A percentile compares a stretch with the other conserved stretches of the same genome.
Evolutionary conservation across 2,329 filamentous ascomycete species (phyloP).

Genomic region (Chalaropsis ovoidea): DNA sequence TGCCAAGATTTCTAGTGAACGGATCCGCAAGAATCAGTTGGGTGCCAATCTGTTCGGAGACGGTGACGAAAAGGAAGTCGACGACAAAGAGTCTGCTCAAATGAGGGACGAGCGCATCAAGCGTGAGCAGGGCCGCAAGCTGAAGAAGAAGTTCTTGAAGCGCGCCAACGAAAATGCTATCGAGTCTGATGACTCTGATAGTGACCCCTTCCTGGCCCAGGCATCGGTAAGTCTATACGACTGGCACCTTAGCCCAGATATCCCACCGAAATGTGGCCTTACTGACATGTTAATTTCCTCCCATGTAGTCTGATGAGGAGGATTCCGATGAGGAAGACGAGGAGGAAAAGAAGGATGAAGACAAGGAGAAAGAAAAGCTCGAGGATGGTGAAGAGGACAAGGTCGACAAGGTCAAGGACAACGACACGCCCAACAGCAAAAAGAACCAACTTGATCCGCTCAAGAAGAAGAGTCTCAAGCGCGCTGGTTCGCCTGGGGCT

Average conservation of each 20-base stretch:
- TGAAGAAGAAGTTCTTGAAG: slow-evolving; percentile 72
- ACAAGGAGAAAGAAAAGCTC: slow-evolving; percentile 50
- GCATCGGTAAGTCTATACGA: slow-evolving; percentile 31
- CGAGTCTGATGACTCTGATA: slow-evolving; percentile 53
- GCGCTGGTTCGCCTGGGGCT: slow-evolving; percentile 72
- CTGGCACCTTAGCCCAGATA: neutral
- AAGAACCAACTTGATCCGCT: slow-evolving; percentile 37
- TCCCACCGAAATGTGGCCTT: neutral
- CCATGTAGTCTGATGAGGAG: slow-evolving; percentile 27
- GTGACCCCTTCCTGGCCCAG: slow-evolving; percentile 33
- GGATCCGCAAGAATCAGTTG: slow-evolving; percentile 72
- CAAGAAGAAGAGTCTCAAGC: slow-evolving; percentile 62
- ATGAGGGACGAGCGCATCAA: slow-evolving; percentile 57
- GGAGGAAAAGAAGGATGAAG: slow-evolving; percentile 36
- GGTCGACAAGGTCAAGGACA: slow-evolving; percentile 46
- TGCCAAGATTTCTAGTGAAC: slow-evolving; percentile 57
- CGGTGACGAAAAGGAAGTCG: slow-evolving; percentile 59
- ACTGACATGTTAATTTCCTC: neutral
- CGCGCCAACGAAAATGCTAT: slow-evolving; percentile 82
- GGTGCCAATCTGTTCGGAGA: slow-evolving; percentile 73
- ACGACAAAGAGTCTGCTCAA: slow-evolving; percentile 62
- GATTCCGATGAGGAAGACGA: slow-evolving; percentile 34
- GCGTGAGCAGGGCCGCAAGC: slow-evolving; percentile 62
- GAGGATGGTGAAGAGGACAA: slow-evolving; percentile 48
- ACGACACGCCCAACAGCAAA: slow-evolving; percentile 44